These are phyloP conservation scores for Lichina pygmaea DNA, from an alignment of 495 filamentous ascomycete species.

Conservation along the genomic window DNA sequence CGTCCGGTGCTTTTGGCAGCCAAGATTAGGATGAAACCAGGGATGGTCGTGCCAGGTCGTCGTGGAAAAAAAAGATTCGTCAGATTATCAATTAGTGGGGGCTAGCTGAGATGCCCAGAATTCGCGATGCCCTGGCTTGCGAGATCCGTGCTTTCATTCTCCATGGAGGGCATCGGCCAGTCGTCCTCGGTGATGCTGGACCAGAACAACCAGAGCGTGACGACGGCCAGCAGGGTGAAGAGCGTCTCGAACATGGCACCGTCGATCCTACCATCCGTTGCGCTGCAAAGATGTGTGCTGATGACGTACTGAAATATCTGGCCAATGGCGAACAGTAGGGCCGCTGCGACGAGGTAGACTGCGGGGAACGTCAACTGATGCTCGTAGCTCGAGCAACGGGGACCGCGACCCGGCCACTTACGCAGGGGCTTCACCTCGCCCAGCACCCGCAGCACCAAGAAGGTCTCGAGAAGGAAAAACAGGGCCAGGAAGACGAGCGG, in stretches of 20 bases:
- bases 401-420: slow-evolving; percentile 20
- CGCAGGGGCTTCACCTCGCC: slow-evolving; percentile 72
- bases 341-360: slow-evolving; percentile 54
- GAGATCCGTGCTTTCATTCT: not conserved
- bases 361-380: slow-evolving; percentile 1
- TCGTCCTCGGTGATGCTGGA: slow-evolving; percentile 97
- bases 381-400: not conserved
- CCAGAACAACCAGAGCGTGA: slow-evolving; percentile 84
- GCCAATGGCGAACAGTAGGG: slow-evolving; percentile 62
- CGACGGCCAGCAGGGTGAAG: slow-evolving; percentile 64
- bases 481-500: slow-evolving; percentile 67
- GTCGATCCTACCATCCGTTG: slow-evolving; percentile 63
- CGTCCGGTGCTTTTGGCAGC: too few relatives aligned
- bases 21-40: too few relatives aligned
- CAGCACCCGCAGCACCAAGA: slow-evolving; percentile 60
- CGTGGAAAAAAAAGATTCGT: too few relatives aligned
- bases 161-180: slow-evolving; percentile 46
- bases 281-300: slow-evolving; percentile 69
- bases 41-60: too few relatives aligned
- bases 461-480: slow-evolving; percentile 58
- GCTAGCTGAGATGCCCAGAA: too few relatives aligned
- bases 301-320: slow-evolving; percentile 91
- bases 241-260: slow-evolving; percentile 81
- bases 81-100: too few relatives aligned
- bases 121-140: too few relatives aligned